A percentile compares a stretch with the other conserved stretches of the same genome.
phyloP scores from a whole-genome alignment of 2,329 filamentous ascomycete genomes.

The Ophiostoma piceae region DNA sequence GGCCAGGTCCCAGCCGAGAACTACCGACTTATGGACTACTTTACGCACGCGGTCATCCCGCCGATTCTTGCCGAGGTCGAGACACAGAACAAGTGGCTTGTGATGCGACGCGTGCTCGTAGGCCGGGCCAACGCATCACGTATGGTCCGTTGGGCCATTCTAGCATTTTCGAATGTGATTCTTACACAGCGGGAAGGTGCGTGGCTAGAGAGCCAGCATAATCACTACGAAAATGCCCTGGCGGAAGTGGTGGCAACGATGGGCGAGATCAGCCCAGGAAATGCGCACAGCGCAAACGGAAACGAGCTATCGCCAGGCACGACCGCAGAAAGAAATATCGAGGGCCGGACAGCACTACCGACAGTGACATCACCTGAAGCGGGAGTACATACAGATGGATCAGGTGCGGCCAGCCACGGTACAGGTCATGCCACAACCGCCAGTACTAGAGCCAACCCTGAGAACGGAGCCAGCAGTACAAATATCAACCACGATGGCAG shows the following conservation, averaged over 20 bases:
- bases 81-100: slow-evolving; percentile 47
- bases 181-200: slow-evolving; percentile 36
- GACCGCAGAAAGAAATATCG: neutral
- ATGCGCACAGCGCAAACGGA: neutral
- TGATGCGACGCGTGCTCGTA: slow-evolving; percentile 45
- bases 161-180: slow-evolving; percentile 48
- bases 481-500: neutral
- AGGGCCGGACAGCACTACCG: neutral
- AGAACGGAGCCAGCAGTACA: neutral
- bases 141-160: slow-evolving; percentile 45
- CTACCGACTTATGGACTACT: slow-evolving; percentile 44
- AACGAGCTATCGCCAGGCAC: neutral
- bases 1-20: slow-evolving; percentile 31
- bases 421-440: neutral
- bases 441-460: neutral
- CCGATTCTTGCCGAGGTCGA: slow-evolving; percentile 51
- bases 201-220: slow-evolving; percentile 34
- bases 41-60: slow-evolving; percentile 45
- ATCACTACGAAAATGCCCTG: slow-evolving; percentile 38
- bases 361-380: neutral
- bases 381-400: neutral
- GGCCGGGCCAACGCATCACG: slow-evolving; percentile 44
- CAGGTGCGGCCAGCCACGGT: neutral
- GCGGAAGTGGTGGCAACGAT: slow-evolving; percentile 32
- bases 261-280: neutral